A percentile compares a stretch with the other conserved stretches of the same genome.
phyloP scores from a whole-genome alignment of 768 basidiomycete genomes.

The Collybia mongolica region DNA sequence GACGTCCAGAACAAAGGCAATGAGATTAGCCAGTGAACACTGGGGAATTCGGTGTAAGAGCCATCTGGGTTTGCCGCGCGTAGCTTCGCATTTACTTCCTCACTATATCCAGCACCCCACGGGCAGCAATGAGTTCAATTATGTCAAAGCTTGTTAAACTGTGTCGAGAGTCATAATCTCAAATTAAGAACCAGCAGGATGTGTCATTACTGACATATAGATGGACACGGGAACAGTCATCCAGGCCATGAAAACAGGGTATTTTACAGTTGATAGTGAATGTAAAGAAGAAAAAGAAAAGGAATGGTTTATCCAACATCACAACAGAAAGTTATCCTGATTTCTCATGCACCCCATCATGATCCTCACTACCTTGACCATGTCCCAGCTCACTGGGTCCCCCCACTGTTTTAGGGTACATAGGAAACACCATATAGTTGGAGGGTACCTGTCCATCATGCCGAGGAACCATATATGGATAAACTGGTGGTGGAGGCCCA shows the following conservation, averaged over 20 bases:
- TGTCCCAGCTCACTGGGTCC: conserved; percentile 13
- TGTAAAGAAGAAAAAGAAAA: conserved; percentile 7
- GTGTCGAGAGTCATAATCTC: too few species aligned
- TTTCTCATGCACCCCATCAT: conserved; percentile 21
- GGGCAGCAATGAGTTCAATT: too few species aligned
- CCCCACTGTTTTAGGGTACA: conserved; percentile 18
- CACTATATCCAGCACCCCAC: too few species aligned
- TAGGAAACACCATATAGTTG: conserved; percentile 22
- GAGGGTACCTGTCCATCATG: conserved; percentile 25
- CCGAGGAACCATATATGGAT: conserved; percentile 24
- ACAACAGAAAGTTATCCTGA: conserved; percentile 13
- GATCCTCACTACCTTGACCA: conserved; percentile 18
- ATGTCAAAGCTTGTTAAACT: too few species aligned
- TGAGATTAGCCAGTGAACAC: too few species aligned
- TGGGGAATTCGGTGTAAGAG: too few species aligned
- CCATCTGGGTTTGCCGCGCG: too few species aligned
- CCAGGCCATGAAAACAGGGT: conserved; percentile 2
- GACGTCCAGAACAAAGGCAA: too few species aligned
- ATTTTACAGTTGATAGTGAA: conserved; percentile 14
- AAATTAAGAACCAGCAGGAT: too few species aligned
- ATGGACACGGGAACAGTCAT: not conserved
- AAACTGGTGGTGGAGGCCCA: conserved; percentile 14
- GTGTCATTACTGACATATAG: not conserved
- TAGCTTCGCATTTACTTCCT: too few species aligned
- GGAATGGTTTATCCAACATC: conserved; percentile 1